These are phyloP conservation scores for Russula compacta DNA, from an alignment of 768 basidiomycete genomes.

Conservation along the genomic window DNA sequence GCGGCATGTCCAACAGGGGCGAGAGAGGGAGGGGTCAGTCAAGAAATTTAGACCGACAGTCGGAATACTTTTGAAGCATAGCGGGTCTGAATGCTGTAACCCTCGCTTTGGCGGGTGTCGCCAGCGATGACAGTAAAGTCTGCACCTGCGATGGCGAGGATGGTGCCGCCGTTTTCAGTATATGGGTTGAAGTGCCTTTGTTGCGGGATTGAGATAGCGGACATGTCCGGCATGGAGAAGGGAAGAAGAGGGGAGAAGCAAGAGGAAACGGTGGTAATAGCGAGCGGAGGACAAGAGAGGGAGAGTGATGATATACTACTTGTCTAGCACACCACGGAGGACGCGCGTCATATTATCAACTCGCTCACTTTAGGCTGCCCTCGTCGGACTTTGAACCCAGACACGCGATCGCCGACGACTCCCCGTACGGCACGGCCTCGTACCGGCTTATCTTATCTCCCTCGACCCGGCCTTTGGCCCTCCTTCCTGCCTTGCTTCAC, in stretches of 20 bases:
- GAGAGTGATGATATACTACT: constrained; percentile 6
- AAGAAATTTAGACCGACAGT: constrained; percentile 48
- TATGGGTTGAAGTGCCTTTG: constrained; percentile 79
- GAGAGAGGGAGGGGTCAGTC: too few species aligned
- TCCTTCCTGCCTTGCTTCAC: too few species aligned
- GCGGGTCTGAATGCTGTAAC: constrained; percentile 96
- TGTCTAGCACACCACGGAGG: not conserved
- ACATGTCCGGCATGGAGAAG: constrained; percentile 17
- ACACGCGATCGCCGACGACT: constrained; percentile 1
- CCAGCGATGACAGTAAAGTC: constrained; percentile 94
- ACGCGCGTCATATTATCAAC: constrained; percentile 14
- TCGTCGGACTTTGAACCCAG: constrained; percentile 2
- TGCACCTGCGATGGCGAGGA: constrained; percentile 89
- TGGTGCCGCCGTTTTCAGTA: constrained; percentile 90
- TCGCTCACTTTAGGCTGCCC: not conserved
- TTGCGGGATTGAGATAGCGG: constrained; percentile 28
- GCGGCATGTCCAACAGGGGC: not conserved
- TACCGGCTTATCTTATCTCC: constrained; percentile 12
- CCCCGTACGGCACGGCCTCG: not conserved
- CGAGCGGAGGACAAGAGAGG: not conserved
- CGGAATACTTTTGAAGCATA: constrained; percentile 94
- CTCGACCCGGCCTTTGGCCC: not conserved
- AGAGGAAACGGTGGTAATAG: not conserved
- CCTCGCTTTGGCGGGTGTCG: constrained; percentile 93
- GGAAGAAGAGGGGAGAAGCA: not conserved